Evolutionary conservation across 2,329 filamentous ascomycete species (phyloP).

Genomic region (Cytospora paraplurivora): DNA sequence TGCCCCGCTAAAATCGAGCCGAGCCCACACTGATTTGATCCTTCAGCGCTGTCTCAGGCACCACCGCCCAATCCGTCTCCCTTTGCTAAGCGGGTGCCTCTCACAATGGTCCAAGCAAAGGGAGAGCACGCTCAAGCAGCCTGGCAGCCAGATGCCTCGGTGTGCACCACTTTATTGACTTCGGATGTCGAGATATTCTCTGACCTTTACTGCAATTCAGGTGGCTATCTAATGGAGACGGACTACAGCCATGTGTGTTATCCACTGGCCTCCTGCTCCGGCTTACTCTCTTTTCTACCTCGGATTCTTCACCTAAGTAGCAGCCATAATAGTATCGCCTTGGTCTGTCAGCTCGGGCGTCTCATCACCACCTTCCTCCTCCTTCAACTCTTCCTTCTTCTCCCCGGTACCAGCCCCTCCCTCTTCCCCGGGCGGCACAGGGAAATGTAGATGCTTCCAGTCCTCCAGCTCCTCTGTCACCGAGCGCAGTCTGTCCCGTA

Average conservation of each 20-base stretch:
- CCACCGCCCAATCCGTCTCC: neutral
- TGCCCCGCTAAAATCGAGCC: constrained; percentile 8
- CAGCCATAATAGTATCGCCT: constrained; percentile 28
- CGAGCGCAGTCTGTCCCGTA: constrained; percentile 82
- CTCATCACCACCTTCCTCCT: constrained; percentile 34
- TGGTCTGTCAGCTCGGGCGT: constrained; percentile 24
- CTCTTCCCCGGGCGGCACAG: constrained; percentile 44
- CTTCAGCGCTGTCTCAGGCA: neutral
- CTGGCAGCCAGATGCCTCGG: neutral
- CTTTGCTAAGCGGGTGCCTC: neutral
- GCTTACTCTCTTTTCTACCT: neutral
- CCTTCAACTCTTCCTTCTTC: constrained; percentile 37
- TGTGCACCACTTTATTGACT: neutral
- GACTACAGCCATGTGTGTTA: neutral
- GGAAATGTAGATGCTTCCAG: constrained; percentile 84
- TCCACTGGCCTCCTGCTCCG: neutral
- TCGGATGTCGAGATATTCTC: neutral
- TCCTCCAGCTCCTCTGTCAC: constrained; percentile 95
- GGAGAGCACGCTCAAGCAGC: neutral
- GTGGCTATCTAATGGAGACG: no score
- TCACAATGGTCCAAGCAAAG: neutral
- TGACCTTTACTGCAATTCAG: neutral
- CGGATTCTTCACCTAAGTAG: constrained; percentile 1
- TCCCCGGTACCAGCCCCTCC: constrained; percentile 33
- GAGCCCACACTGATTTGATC: constrained; percentile 1